Evolutionary conservation across 768 basidiomycete genomes (phyloP).

Genomic region (Tricholoma terreum): DNA sequence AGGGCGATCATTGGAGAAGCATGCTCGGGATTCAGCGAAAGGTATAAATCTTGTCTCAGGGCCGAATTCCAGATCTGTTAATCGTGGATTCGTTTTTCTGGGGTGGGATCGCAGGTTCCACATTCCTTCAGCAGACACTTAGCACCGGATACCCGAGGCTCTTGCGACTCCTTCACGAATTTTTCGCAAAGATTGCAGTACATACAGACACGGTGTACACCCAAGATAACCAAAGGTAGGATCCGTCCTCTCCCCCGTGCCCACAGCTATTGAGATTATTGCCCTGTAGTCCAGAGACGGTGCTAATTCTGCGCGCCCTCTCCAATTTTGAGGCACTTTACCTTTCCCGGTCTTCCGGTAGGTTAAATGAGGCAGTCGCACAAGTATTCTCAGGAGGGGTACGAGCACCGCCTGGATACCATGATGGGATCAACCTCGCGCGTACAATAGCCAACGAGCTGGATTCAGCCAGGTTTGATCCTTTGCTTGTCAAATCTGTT

Average conservation of each 20-base stretch:
- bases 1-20: conserved; percentile 75
- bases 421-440: conserved; percentile 75
- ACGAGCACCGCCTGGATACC: conserved; percentile 66
- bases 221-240: conserved; percentile 77
- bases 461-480: conserved; percentile 91
- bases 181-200: conserved; percentile 92
- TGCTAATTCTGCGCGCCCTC: conserved; percentile 81
- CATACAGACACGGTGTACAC: conserved; percentile 95
- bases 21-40: conserved; percentile 76
- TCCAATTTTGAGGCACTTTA: conserved; percentile 87
- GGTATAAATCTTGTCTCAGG: conserved; percentile 39
- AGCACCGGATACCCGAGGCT: conserved; percentile 84
- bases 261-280: conserved; percentile 3
- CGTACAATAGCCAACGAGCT: conserved; percentile 86
- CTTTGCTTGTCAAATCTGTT: conserved; percentile 74
- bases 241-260: neutral
- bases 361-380: conserved; percentile 79
- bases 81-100: neutral
- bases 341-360: conserved; percentile 75
- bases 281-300: conserved; percentile 76
- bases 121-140: conserved; percentile 88
- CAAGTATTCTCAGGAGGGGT: conserved; percentile 73
- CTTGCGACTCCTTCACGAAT: conserved; percentile 90
- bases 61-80: neutral
- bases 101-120: conserved; percentile 55